These are phyloP conservation scores for Ogataea saltuana DNA, from an alignment of 805 yeast species.

Conservation along the genomic window DNA sequence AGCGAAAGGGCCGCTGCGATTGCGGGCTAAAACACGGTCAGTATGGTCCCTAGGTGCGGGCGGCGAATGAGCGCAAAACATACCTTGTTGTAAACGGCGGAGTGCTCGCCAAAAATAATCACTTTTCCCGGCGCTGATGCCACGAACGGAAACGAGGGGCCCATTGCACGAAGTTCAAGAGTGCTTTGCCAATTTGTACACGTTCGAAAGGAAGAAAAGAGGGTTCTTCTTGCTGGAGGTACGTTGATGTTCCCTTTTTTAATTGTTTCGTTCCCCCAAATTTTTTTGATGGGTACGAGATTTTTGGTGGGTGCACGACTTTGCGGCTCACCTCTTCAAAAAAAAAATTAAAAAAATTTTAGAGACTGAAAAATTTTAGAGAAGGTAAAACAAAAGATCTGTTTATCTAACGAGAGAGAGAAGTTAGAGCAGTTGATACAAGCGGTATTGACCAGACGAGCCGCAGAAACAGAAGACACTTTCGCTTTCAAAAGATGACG, in stretches of 20 bases:
- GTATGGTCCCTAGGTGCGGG: constrained; percentile 1
- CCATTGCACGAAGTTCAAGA: background rate
- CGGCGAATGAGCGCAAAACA: constrained; percentile 18
- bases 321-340: constrained; percentile 7
- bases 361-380: constrained; percentile 11
- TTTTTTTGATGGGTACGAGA: background rate
- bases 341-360: too few relatives aligned
- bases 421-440: too few relatives aligned
- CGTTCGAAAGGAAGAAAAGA: too few relatives aligned
- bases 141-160: constrained; percentile 50
- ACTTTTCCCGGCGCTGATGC: constrained; percentile 97
- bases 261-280: too few relatives aligned
- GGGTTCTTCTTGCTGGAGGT: too few relatives aligned
- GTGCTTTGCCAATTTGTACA: too few relatives aligned
- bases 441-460: too few relatives aligned
- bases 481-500: too few relatives aligned
- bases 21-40: constrained; percentile 58
- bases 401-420: too few relatives aligned
- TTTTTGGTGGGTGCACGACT: background rate
- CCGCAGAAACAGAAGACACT: too few relatives aligned
- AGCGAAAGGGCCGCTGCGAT: constrained; percentile 92
- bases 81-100: constrained; percentile 83
- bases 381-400: too few relatives aligned
- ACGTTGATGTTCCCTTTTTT: too few relatives aligned
- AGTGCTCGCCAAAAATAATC: constrained; percentile 94